Evolutionary conservation across 2,329 filamentous ascomycete species (phyloP), one percentile per base, ranked within the genome.

Genomic region (Nemania sp.): DNA sequence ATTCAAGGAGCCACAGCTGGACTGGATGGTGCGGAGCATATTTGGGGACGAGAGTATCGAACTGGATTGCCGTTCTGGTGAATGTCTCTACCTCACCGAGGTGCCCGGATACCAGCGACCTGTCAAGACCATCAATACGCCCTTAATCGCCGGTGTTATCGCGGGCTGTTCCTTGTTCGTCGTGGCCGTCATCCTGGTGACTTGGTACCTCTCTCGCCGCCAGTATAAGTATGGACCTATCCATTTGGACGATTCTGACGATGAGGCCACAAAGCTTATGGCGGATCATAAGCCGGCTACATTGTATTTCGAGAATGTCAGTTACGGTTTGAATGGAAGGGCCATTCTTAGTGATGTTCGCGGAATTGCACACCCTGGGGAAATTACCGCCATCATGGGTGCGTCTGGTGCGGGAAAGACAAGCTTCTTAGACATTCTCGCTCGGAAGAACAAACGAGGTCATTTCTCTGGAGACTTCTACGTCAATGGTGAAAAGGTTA

Each of bases 371-470:
- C 92, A 92, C 73, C 94, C 95, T 2, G 97, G 97, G n/a, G 94
- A 99, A 79, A 89, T 98, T 7, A 93, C 95, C 72, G 96, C 96
- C 8, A 97, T 99, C 75, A 99, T 99, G 95, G 96, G 96, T 64
- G 95, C 96, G 7, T 99, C 96, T 0, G 96, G 96, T 32, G 97
- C 96, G 49, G 96, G 96, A 67, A 99, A 99, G 82, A 99, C 96
- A 0, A 97, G 94, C 0, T 98, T 99, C 80, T 84, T 99, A 52
- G 96, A 99, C 77, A 97, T 99, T 67, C 84, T 99, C 54, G 96
- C 96, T 8, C 90, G 94, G 70, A 99, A 98, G 85, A 98, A 98
- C 81, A 99, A 99, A 82, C 90, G 94, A 38, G 97, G 96, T 45
- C 80, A 85, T 1, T 88, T 92, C 0, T 83, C 86, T 8, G 97